Base-by-base conservation (phyloP, 495 filamentous ascomycete species). In the Hypoxylon lenormandii region DNA sequence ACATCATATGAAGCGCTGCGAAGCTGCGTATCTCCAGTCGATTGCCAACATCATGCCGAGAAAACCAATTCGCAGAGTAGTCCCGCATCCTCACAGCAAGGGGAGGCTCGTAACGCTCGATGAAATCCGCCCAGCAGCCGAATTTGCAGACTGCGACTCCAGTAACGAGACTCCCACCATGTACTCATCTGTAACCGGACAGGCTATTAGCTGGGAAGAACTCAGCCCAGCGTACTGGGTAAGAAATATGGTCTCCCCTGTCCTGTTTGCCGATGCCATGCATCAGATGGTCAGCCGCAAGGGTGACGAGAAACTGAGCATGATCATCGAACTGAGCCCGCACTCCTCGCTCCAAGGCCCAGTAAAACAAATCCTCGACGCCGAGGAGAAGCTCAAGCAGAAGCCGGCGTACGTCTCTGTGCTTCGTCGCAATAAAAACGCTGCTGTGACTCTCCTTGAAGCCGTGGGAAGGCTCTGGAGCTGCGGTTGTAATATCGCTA, bases 281-380 rank as follows among this genome's bases (percentile, higher is more conserved):
- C 37, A 55, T 22, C 13, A 50, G 21, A 40, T 79, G 60, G 10
- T 72, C n/a, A 61, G 53, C 12, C 12, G 42, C 4, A 49, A 64
- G 46, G 36, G 13, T 28, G 43, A 12, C 5, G 50, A 47, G 4
- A 64, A 47, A 37, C 55, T 58, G 19, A 66, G 42, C 40, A 37
- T 64, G 22, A 55, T 72, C 2, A 18, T 78, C 4, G 76, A 78
- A 45, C 22, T 76, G n/a, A 70, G 74, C 23, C 74, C 76, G 1
- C 74, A 73, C 30, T 64, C 74, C 3, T 66, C 87, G 0, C 76
- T 90, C 0, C 76, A 82, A 54, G 81, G 79, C 0, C 85, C 87
- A 0, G 46, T 87, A n/a, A 76, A 75, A 19, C 79, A 87, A 60
- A 86, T 83, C 33, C 55, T 86, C 22, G 69, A 74, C 19, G 42